Conservation (phyloP, 2,329 filamentous ascomycete genomes). For the Scytalidium sp. region DNA sequence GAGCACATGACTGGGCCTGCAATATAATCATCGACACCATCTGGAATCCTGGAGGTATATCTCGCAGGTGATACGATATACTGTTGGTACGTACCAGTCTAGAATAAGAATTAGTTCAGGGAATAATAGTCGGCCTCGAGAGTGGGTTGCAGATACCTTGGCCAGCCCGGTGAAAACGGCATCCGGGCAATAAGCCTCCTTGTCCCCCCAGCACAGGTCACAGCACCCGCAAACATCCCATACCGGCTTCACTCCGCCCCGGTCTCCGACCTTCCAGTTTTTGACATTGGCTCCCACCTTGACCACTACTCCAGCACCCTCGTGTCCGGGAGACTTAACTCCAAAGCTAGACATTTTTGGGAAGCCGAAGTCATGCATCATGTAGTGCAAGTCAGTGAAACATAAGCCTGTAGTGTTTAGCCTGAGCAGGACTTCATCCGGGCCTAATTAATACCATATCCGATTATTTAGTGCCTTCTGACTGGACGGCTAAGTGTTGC, state of each 20-base stretch:
- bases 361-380: conserved; percentile 49
- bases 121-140: too few species aligned
- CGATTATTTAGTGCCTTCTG: not conserved
- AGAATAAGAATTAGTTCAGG: too few species aligned
- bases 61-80: conserved; percentile 53
- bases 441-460: conserved; percentile 7
- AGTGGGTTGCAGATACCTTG: too few species aligned
- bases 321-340: conserved; percentile 47
- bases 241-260: conserved; percentile 50
- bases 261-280: conserved; percentile 49
- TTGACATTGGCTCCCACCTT: conserved; percentile 51
- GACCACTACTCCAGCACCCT: conserved; percentile 56
- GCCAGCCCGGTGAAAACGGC: conserved; percentile 42
- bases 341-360: conserved; percentile 43
- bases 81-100: conserved; percentile 52
- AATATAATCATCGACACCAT: conserved; percentile 50
- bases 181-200: conserved; percentile 49
- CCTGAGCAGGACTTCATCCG: conserved; percentile 51
- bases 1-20: conserved; percentile 60
- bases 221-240: conserved; percentile 49
- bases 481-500: not conserved
- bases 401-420: conserved; percentile 58
- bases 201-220: conserved; percentile 46
- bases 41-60: conserved; percentile 44
- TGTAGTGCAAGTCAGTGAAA: conserved; percentile 55